Evolutionary conservation across 2,329 filamentous ascomycete species (phyloP), one percentile per base, ranked within the genome.

Genomic region (Pezicula carpinea): DNA sequence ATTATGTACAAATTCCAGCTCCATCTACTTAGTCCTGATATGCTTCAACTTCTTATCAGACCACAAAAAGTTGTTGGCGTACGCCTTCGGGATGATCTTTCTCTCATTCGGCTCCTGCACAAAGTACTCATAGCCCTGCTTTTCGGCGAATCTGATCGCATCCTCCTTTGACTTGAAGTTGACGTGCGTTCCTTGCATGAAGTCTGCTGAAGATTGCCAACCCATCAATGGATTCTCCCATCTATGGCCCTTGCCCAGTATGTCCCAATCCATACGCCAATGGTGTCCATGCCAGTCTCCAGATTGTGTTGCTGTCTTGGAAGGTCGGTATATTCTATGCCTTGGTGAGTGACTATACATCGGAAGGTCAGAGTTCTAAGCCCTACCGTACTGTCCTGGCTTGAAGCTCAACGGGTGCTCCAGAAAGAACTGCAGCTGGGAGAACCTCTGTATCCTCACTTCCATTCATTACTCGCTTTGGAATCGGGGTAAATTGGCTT

Each of bases 161-260:
- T 96, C 92, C 66, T 97, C 90, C 76, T 96, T 97, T 60, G 76
- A 79, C 69, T 87, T 87, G 79, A 99, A 99, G 69, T 85, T 85
- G 61, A 99, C 70, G 66, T 90, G 81, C 41, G 90, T 95, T 63
- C 90, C 92, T 69, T 99, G 91, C 89, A 99, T 93, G 65, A 82
- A 82, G 69, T 99, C 93, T 47, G 79, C 92, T 15, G 90, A 95
- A 19, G 92, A 97, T 67, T 96, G 91, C 95, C 95, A 99, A 51
- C 93, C 93, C 82, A 99, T 99, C 66, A 99, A 72, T 39, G 87
- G 89, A 72, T 99, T 99, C 75, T 99, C 93, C 95, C 93, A 99
- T 60, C 93, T 82, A 70, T 96, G 89, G 52, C 93, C 93, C 74
- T 95, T 96, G 60, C 77, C 71, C 26, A 97, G 77, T 41, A 95